A percentile compares a stretch with the other conserved stretches of the same genome.
Evolutionary conservation across 306 rosid species (phyloP).

Genomic region (Citrullus mucosospermus): DNA sequence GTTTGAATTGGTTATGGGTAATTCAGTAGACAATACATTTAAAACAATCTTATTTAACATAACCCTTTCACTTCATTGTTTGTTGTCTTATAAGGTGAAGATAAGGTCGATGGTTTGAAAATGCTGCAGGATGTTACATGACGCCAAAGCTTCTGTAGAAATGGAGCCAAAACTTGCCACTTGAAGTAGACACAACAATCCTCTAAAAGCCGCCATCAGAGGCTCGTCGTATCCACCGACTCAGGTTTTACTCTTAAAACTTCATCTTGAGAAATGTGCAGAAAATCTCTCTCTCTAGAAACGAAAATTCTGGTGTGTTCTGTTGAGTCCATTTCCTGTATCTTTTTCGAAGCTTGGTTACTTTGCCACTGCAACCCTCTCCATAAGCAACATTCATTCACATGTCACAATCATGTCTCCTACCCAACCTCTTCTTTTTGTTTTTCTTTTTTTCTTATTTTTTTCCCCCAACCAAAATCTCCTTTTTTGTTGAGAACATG

Average conservation of each 20-base stretch:
- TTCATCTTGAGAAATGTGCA: slow-evolving; percentile 2
- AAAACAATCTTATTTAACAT: not conserved
- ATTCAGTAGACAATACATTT: not conserved
- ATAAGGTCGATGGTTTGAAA: not conserved
- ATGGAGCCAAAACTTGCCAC: slow-evolving; percentile 19
- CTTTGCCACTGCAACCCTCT: not conserved
- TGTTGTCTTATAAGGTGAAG: not conserved
- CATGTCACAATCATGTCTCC: not conserved
- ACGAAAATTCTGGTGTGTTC: not conserved
- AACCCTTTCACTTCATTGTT: not conserved
- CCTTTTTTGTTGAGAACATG: not conserved
- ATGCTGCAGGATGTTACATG: not conserved
- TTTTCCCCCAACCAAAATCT: not conserved
- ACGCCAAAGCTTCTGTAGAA: not conserved
- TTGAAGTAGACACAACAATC: not conserved
- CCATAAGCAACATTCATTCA: not conserved
- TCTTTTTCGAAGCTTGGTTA: not conserved
- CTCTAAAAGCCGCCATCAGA: slow-evolving; percentile 4
- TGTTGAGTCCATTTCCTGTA: not conserved
- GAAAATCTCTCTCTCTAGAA: not conserved
- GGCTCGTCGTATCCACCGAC: not conserved
- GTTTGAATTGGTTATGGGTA: not conserved
- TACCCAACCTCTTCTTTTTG: not conserved
- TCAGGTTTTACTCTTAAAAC: not conserved
- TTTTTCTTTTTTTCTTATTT: not conserved